Conservation (phyloP, 768 basidiomycete genomes). For the Atractiella rhizophila region DNA sequence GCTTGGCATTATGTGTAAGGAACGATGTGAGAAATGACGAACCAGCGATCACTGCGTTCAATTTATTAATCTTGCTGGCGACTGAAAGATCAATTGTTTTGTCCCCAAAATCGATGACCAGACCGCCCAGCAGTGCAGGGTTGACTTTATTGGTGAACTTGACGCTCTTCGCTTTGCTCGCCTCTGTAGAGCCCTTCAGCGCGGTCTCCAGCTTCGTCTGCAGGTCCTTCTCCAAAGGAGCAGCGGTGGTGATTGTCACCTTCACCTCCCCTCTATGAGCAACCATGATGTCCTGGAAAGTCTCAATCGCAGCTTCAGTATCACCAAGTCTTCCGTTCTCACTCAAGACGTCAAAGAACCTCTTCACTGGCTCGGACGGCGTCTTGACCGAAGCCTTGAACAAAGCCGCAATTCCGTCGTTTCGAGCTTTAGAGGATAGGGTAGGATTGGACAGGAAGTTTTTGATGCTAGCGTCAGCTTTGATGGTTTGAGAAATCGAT, state of each 20-base stretch:
- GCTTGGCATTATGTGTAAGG: too few species aligned
- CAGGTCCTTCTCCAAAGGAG: conserved; percentile 47
- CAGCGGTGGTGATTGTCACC: conserved; percentile 48
- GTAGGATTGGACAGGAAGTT: conserved; percentile 75
- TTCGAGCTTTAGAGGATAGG: conserved; percentile 52
- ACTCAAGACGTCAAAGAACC: conserved; percentile 64
- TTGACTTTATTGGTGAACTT: conserved; percentile 91
- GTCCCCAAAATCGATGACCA: conserved; percentile 92
- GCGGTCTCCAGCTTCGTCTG: conserved; percentile 53
- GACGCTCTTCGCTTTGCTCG: conserved; percentile 59
- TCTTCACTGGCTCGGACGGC: conserved; percentile 38
- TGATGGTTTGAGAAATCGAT: conserved; percentile 42
- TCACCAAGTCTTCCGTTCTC: conserved; percentile 79
- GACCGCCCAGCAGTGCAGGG: conserved; percentile 65
- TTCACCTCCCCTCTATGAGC: conserved; percentile 79
- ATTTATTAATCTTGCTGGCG: conserved; percentile 73
- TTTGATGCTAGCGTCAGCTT: conserved; percentile 36
- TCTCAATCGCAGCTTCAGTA: conserved; percentile 61
- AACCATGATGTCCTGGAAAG: conserved; percentile 67
- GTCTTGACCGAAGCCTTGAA: conserved; percentile 32
- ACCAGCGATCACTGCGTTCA: conserved; percentile 68
- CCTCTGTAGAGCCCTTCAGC: conserved; percentile 64
- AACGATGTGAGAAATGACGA: too few species aligned
- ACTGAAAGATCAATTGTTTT: conserved; percentile 94
- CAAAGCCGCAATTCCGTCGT: conserved; percentile 38